Evolutionary conservation across 1,284 basidiomycete genomes (phyloP).

Genomic region (Ganoderma multipileum): DNA sequence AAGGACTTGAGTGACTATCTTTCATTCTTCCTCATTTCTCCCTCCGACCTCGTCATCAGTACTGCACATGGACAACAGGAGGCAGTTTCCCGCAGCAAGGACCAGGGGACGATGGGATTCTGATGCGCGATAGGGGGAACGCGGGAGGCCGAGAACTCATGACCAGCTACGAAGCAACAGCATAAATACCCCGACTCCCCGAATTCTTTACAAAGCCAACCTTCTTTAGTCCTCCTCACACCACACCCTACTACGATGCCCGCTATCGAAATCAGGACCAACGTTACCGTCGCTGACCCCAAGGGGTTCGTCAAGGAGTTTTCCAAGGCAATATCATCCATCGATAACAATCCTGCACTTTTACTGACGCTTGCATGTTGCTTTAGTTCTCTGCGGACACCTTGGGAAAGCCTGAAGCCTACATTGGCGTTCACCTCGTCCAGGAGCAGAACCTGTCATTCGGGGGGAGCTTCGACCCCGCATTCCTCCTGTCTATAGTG

Average conservation of each 20-base stretch:
- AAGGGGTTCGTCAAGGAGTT: constrained; percentile 65
- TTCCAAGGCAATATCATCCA: constrained; percentile 53
- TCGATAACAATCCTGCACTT: constrained; percentile 13
- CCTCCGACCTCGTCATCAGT: not conserved
- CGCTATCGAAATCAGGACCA: constrained; percentile 60
- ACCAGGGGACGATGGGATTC: not conserved
- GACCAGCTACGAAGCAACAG: not conserved
- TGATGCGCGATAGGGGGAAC: not conserved
- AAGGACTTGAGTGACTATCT: too few species aligned
- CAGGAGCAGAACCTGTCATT: constrained; percentile 67
- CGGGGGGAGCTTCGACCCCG: constrained; percentile 66
- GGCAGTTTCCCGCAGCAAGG: not conserved
- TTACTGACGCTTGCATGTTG: not conserved
- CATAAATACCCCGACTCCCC: constrained; percentile 10
- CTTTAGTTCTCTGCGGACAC: constrained; percentile 54
- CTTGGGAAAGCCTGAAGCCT: constrained; percentile 59
- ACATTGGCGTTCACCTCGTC: constrained; percentile 57
- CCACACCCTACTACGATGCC: constrained; percentile 51
- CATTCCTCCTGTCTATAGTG: constrained; percentile 45
- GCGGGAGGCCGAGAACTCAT: constrained; percentile 9
- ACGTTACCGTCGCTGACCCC: constrained; percentile 60
- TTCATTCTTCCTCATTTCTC: not conserved
- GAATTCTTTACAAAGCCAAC: not conserved
- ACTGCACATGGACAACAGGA: not conserved
- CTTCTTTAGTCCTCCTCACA: not conserved